phyloP scores from a whole-genome alignment of 495 filamentous ascomycete genomes.

The Niebla homalea region DNA sequence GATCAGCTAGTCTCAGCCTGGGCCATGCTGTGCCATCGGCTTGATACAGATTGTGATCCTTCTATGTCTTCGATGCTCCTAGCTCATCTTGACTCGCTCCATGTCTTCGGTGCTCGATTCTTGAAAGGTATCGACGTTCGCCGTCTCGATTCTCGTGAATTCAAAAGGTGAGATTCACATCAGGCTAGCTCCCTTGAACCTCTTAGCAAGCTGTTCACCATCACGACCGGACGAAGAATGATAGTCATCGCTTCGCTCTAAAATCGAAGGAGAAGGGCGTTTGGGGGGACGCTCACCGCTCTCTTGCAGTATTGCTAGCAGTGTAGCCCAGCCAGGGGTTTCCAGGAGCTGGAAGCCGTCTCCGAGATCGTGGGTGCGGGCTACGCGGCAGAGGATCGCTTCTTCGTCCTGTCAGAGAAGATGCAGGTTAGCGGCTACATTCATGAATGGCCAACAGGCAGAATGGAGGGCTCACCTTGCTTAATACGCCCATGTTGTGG shows the following conservation, averaged over 20 bases:
- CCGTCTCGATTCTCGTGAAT: too few species aligned
- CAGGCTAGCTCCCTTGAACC: slow-evolving; percentile 95
- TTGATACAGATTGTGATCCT: too few species aligned
- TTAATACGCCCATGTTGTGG: slow-evolving; percentile 63
- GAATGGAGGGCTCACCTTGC: slow-evolving; percentile 47
- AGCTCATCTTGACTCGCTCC: too few species aligned
- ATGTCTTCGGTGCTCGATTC: too few species aligned
- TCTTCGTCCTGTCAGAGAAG: slow-evolving; percentile 62
- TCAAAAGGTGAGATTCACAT: slow-evolving; percentile 25
- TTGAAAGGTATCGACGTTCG: too few species aligned
- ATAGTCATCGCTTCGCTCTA: slow-evolving; percentile 24
- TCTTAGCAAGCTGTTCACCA: slow-evolving; percentile 87
- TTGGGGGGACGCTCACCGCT: slow-evolving; percentile 93
- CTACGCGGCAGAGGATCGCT: slow-evolving; percentile 70
- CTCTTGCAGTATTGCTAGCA: slow-evolving; percentile 83
- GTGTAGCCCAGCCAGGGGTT: slow-evolving; percentile 80
- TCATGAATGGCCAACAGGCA: neutral
- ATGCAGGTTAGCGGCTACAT: neutral
- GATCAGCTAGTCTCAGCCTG: too few species aligned
- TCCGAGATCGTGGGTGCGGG: slow-evolving; percentile 59
- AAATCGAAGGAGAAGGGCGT: slow-evolving; percentile 42
- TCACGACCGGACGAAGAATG: slow-evolving; percentile 26
- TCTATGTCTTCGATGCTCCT: too few species aligned
- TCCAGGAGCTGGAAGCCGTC: slow-evolving; percentile 71
- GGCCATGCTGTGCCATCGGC: too few species aligned